phyloP scores from a whole-genome alignment of 2,329 filamentous ascomycete species.

The Pestalotiopsis sp. region DNA sequence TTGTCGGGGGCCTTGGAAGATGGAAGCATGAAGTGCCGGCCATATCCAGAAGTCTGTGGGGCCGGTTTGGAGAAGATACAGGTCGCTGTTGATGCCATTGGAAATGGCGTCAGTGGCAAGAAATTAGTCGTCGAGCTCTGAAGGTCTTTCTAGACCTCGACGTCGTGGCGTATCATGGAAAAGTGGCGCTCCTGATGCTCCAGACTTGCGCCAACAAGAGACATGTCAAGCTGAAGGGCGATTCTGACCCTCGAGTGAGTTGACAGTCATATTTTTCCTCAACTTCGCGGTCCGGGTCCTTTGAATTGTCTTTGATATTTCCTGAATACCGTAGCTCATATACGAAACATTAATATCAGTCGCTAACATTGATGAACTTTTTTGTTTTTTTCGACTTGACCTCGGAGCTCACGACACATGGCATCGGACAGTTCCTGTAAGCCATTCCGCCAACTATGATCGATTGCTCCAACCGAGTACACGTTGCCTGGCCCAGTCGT shows the following conservation, averaged over 20 bases:
- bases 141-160: not conserved
- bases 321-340: not conserved
- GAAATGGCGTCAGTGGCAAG: slow-evolving; percentile 41
- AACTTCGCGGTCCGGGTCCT: not conserved
- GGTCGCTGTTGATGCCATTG: slow-evolving; percentile 38
- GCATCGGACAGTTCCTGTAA: not conserved
- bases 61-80: slow-evolving; percentile 45
- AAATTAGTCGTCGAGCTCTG: slow-evolving; percentile 39
- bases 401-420: not conserved
- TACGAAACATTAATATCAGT: not conserved
- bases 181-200: not conserved
- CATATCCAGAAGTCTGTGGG: slow-evolving; percentile 40
- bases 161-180: not conserved
- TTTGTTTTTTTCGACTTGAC: not conserved
- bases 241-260: not conserved
- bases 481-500: slow-evolving; percentile 2
- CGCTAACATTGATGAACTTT: not conserved
- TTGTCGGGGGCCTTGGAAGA: slow-evolving; percentile 38
- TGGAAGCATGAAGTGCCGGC: slow-evolving; percentile 40
- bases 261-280: not conserved
- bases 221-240: not conserved
- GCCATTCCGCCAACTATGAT: not conserved
- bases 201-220: not conserved
- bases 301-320: not conserved
- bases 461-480: slow-evolving; percentile 5